These are phyloP conservation scores for Pichia gijzeniarum DNA, from an alignment of 805 yeast species.

Conservation along the genomic window DNA sequence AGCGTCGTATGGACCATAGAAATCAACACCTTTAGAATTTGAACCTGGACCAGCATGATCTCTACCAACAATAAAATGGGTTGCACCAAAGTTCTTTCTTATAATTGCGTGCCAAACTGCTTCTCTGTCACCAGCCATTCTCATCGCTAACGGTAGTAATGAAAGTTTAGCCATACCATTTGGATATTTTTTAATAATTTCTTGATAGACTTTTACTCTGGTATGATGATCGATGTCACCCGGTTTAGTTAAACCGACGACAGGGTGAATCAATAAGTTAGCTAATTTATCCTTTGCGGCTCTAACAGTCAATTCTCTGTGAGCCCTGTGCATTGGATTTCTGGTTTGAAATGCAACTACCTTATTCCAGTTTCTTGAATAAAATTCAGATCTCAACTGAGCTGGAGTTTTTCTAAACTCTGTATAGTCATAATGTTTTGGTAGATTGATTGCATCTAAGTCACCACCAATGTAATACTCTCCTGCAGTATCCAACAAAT, in stretches of 20 bases:
- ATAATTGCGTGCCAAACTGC: conserved; percentile 98
- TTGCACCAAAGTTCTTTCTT: conserved; percentile 93
- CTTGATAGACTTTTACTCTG: conserved; percentile 91
- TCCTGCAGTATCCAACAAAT: conserved; percentile 66
- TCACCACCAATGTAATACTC: conserved; percentile 86
- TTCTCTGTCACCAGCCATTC: conserved; percentile 99
- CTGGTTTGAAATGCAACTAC: conserved; percentile 97
- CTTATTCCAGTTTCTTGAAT: conserved; percentile 73
- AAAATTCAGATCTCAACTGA: conserved; percentile 80
- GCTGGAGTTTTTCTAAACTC: conserved; percentile 86
- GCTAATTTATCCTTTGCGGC: conserved; percentile 93
- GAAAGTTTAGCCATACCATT: conserved; percentile 89
- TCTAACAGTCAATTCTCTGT: conserved; percentile 89
- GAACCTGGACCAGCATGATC: conserved; percentile 97
- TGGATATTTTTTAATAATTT: conserved; percentile 87
- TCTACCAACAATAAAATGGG: conserved; percentile 96
- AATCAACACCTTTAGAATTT: conserved; percentile 82
- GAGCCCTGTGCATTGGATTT: conserved; percentile 99
- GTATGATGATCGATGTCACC: conserved; percentile 98
- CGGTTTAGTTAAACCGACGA: conserved; percentile 93
- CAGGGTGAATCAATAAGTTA: conserved; percentile 89
- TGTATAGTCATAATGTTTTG: conserved; percentile 85
- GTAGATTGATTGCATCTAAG: conserved; percentile 74
- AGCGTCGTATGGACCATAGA: conserved; percentile 96
- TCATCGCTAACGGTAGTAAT: conserved; percentile 90